A percentile compares a stretch with the other conserved stretches of the same genome.
phyloP scores from a whole-genome alignment of 257 asterid species.

The Gentiana dahurica region DNA sequence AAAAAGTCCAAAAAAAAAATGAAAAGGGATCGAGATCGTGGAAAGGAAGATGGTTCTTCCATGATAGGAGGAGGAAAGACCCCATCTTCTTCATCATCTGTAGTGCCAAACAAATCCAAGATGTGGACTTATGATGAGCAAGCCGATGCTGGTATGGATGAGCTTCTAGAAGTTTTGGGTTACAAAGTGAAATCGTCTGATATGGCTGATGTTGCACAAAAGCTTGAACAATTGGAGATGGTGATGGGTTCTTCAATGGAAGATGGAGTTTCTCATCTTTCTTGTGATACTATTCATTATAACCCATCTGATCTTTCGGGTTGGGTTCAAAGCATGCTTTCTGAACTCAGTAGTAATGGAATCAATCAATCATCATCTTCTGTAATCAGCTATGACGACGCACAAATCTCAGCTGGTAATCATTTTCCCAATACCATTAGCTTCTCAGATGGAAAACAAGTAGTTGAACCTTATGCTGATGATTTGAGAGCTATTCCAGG shows the following conservation, averaged over 20 bases:
- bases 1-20: constrained; percentile 10
- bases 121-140: constrained; percentile 27
- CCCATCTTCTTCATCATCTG: constrained; percentile 7
- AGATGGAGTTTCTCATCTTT: constrained; percentile 42
- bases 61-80: neutral
- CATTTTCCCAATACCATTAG: too few species aligned
- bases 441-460: neutral
- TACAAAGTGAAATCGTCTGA: constrained; percentile 72
- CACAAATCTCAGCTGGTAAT: too few species aligned
- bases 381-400: too few species aligned
- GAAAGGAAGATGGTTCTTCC: constrained; percentile 10
- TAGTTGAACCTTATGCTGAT: constrained; percentile 27
- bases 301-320: constrained; percentile 74
- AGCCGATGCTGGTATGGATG: constrained; percentile 72
- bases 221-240: constrained; percentile 70
- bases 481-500: constrained; percentile 80
- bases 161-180: constrained; percentile 13
- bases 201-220: constrained; percentile 75
- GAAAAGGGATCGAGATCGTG: constrained; percentile 71
- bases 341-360: constrained; percentile 26
- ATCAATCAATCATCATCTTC: constrained; percentile 5
- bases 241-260: constrained; percentile 17
- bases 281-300: constrained; percentile 43
- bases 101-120: constrained; percentile 22
- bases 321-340: constrained; percentile 60